Base-by-base conservation (phyloP, 768 basidiomycete genomes). In the Lenzites betulinus region DNA sequence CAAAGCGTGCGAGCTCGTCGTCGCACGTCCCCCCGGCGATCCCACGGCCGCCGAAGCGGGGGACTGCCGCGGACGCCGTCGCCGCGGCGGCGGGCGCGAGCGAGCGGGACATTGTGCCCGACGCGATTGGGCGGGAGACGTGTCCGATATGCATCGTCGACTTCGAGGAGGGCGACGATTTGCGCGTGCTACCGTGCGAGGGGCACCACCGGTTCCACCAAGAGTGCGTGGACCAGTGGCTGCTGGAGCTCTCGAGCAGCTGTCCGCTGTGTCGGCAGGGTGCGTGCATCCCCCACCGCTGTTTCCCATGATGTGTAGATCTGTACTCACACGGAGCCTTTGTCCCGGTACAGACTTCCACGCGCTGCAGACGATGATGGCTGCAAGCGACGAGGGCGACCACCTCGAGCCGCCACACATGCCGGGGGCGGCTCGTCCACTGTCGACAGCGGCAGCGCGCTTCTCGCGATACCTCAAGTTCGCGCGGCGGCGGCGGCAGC, bases 131-230 rank as follows among this genome's bases (percentile, higher is more conserved):
- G 5, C 82, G 84, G 39, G 90, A 94, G 73, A 93, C 89, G 13
- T 98, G 95, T 75, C 95, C 95, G 5, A 98, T 98, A 62, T 98
- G 95, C 73, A 89, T 98, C 60, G 81, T 92, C 46, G 94, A 96
- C 66, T 98, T 98, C 67, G 91, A 95, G 71, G 89, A 92, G 62
- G 95, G 94, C 1, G 95, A 98, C 67, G 92, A 96, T 71, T 75
- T 97, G 15, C 87, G 95, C 23, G 82, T 96, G 41, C 75, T 98
- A 49, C 95, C 95, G 1, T 98, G 95, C 73, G 92, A 95, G 69
- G 90, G 90, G 47, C 87, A 91, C 64, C 95, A 98, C 70, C 81
- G 83, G 59, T 98, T 96, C 77, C 95, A 98, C 69, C 87, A 90
- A 68, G 76, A 78, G 39, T 97, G 95, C 70, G 94, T 96, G 57